Base-by-base conservation (phyloP, 495 filamentous ascomycete genomes). In the Neurospora sp. region DNA sequence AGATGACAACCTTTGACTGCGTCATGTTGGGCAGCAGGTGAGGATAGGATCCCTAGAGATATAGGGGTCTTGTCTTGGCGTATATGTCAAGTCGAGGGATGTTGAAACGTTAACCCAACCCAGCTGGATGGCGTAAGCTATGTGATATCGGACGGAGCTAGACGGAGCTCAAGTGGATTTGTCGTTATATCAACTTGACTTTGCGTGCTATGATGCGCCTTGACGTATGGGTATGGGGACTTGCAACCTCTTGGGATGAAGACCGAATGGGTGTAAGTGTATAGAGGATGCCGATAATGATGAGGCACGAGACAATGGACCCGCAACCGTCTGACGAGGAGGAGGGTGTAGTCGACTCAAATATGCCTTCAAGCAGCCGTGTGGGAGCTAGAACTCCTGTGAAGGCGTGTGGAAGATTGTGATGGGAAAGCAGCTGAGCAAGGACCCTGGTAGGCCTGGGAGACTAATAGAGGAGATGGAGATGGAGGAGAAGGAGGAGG, bases 1-100 rank as follows among this genome's bases (percentile, higher is more conserved):
- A 90, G 71, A 94, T 81, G 69, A 92, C 82, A 31, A 89, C 72
- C 20, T 83, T 85, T 39, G 71, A 41, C n/a, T 72, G 72, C 70
- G 76, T 66, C 83, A 84, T 84, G 70, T n/a, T 77, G 74, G 39
- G 38, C 66, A 42, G 10, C 54, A 35, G 54, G 38, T 20, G 62
- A 31, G n/a, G 23, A 23, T 66, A 3, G 73, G 46, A 5, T 27
- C 37, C 31, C 39, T 23, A 71, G 18, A 27, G 39, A 48, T 31
- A 70, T 18, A 14, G 12, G 40, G 66, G 44, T 38, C 9, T 71
- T 39, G 20, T 23, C 18, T 31, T 31, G 23, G 71, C 31, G 44
- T 37, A 41, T 23, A 38, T 23, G 39, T 20, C 38, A 37, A 38
- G 39, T 72, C 54, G 27, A 39, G 9, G 18, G 12, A 35, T 18